These are phyloP conservation scores for Beauveria medogensis DNA, from an alignment of 2,329 filamentous ascomycete species.

Conservation along the genomic window DNA sequence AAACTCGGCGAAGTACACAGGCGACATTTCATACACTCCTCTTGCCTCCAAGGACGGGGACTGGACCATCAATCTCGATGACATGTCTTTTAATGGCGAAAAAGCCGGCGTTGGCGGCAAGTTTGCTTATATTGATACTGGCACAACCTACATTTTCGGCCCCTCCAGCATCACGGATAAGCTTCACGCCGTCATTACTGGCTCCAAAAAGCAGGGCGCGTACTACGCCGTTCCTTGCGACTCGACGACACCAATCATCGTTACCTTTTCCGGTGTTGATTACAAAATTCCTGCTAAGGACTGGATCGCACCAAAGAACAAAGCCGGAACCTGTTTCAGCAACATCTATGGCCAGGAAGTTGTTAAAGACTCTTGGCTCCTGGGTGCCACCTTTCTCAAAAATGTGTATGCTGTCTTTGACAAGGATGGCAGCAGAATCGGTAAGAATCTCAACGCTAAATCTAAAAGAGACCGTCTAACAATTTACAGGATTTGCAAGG, in stretches of 20 bases:
- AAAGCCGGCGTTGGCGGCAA: slow-evolving; percentile 45
- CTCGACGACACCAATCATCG: slow-evolving; percentile 49
- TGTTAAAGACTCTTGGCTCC: slow-evolving; percentile 62
- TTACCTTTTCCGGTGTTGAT: slow-evolving; percentile 59
- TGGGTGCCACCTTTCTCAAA: slow-evolving; percentile 81
- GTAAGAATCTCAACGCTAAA: slow-evolving; percentile 28
- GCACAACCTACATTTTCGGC: slow-evolving; percentile 72
- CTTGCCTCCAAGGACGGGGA: slow-evolving; percentile 44
- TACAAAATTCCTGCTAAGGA: slow-evolving; percentile 64
- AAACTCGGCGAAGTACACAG: slow-evolving; percentile 58
- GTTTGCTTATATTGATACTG: slow-evolving; percentile 72
- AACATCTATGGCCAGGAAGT: slow-evolving; percentile 68
- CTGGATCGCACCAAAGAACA: slow-evolving; percentile 49
- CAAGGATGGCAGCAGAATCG: slow-evolving; percentile 57
- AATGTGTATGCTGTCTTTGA: slow-evolving; percentile 87
- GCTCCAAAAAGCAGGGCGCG: slow-evolving; percentile 46
- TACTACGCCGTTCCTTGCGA: slow-evolving; percentile 69
- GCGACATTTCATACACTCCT: slow-evolving; percentile 58
- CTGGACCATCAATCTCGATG: slow-evolving; percentile 67
- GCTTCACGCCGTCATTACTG: slow-evolving; percentile 60
- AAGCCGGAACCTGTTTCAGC: slow-evolving; percentile 50
- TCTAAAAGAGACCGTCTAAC: slow-evolving; percentile 9
- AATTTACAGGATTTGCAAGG: slow-evolving; percentile 5
- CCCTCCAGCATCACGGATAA: slow-evolving; percentile 57
- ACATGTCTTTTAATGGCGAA: slow-evolving; percentile 54